These are phyloP conservation scores for Pharus latifolius DNA, from an alignment of 176 grass and related monocot genomes.

Conservation along the genomic window DNA sequence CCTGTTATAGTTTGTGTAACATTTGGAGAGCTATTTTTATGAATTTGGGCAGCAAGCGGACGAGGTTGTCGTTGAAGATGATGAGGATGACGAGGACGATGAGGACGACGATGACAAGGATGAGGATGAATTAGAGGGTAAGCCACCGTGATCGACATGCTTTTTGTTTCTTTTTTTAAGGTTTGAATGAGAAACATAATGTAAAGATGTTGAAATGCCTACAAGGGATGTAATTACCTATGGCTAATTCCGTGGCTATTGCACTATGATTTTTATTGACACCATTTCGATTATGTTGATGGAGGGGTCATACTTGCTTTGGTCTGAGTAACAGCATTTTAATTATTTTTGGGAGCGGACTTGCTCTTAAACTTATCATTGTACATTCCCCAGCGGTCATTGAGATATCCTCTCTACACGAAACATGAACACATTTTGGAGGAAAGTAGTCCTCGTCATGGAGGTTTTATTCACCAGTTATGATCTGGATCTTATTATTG, in stretches of 20 bases:
- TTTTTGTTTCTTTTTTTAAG: not conserved
- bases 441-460: no score
- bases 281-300: not conserved
- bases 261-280: no score
- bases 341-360: no score
- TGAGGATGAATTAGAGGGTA: constrained; percentile 38
- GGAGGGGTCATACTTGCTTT: not conserved
- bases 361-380: not conserved
- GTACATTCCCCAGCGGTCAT: not conserved
- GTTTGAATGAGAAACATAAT: not conserved
- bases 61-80: constrained; percentile 49
- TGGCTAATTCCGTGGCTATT: not conserved
- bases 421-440: no score
- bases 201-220: not conserved
- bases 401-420: not conserved
- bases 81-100: constrained; percentile 39
- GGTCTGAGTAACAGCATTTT: no score
- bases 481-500: no score
- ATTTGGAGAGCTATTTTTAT: not conserved
- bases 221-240: not conserved
- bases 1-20: not conserved
- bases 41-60: not conserved
- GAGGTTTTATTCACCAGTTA: no score
- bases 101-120: constrained; percentile 58
- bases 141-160: not conserved